Evolutionary conservation across 2,329 filamentous ascomycete genomes (phyloP), one percentile per base, ranked within the genome.

Genomic region (Alternaria novae-zelandiae): DNA sequence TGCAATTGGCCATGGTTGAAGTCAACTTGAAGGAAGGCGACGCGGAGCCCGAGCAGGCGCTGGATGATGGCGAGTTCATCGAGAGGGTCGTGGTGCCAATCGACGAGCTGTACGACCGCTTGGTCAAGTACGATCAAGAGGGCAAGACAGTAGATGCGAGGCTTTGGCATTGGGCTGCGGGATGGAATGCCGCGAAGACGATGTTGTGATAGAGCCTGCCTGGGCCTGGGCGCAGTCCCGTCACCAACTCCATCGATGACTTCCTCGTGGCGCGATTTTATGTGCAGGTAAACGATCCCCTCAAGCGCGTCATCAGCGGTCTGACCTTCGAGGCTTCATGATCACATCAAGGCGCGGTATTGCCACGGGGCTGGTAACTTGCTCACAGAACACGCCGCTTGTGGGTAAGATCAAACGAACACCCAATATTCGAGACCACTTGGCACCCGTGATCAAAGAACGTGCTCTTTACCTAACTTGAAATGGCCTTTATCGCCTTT

Each of bases 51-150:
- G 83, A 87, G 79, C 87, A 89, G 78, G 81, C 83, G 54, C 79
- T 89, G 32, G 87, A 89, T 61, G 87, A 88, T 55, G 87, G 87
- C 10, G 87, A 89, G 79, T 84, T 86, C 71, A 89, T 90, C 64
- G 82, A 88, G 78, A 79, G 86, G n/a, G 84, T 89, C 2, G 81
- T 88, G 20, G 83, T 89, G 54, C 87, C 87, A 47, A 73, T 90
- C 13, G 74, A 79, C 21, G 85, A 88, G 72, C 76, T 90, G 46
- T 88, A 88, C 74, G 83, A 86, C 32, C 81, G 84, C 57, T 74
- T 89, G 61, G 83, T 81, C 55, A 74, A 79, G 78, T 83, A 80
- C 57, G 77, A 77, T 20, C 74, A 81, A 65, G 79, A 82, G 74
- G 83, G 86, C 11, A 84, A 86, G 71, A 84, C 80, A 65, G 84